A percentile compares a stretch with the other conserved stretches of the same genome.
phyloP scores from a whole-genome alignment of 495 filamentous ascomycete genomes.

The Penicillium flavigenum region DNA sequence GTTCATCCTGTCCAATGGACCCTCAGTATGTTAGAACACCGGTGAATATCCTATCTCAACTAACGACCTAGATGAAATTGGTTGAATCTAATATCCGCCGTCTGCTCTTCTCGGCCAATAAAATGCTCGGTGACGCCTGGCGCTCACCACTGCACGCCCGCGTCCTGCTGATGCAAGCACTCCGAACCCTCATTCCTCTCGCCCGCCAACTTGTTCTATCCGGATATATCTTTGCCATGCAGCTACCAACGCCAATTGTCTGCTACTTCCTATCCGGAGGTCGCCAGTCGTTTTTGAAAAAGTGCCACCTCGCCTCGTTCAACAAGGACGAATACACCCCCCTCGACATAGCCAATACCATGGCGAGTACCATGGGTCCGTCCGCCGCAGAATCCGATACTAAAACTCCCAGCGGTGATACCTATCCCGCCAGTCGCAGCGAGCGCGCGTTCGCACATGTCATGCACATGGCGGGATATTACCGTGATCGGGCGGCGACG shows the following conservation, averaged over 20 bases:
- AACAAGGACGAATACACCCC: slow-evolving; percentile 28
- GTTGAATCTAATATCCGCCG: slow-evolving; percentile 35
- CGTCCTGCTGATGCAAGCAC: slow-evolving; percentile 41
- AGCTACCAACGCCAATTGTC: slow-evolving; percentile 42
- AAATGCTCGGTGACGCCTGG: slow-evolving; percentile 49
- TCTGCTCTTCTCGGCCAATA: slow-evolving; percentile 37
- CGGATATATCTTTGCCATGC: slow-evolving; percentile 53
- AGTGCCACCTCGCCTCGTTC: slow-evolving; percentile 33
- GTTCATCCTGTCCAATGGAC: slow-evolving; percentile 51
- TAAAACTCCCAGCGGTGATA: slow-evolving; percentile 32
- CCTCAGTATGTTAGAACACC: slow-evolving; percentile 43
- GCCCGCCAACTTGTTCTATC: slow-evolving; percentile 42
- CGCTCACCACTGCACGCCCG: slow-evolving; percentile 41
- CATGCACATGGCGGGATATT: slow-evolving; percentile 47
- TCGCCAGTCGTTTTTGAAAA: slow-evolving; percentile 43
- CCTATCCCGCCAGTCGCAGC: slow-evolving; percentile 33
- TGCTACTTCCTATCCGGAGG: slow-evolving; percentile 40
- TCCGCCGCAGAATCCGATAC: slow-evolving; percentile 35
- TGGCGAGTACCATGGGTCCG: slow-evolving; percentile 46
- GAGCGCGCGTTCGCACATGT: slow-evolving; percentile 34
- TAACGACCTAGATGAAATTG: slow-evolving; percentile 28
- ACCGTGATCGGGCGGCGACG: slow-evolving; percentile 44
- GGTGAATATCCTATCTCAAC: background rate
- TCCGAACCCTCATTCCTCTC: slow-evolving; percentile 39
- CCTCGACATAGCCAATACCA: slow-evolving; percentile 39